phyloP scores from a whole-genome alignment of 805 yeast genomes.

The Ogataea ganodermae region DNA sequence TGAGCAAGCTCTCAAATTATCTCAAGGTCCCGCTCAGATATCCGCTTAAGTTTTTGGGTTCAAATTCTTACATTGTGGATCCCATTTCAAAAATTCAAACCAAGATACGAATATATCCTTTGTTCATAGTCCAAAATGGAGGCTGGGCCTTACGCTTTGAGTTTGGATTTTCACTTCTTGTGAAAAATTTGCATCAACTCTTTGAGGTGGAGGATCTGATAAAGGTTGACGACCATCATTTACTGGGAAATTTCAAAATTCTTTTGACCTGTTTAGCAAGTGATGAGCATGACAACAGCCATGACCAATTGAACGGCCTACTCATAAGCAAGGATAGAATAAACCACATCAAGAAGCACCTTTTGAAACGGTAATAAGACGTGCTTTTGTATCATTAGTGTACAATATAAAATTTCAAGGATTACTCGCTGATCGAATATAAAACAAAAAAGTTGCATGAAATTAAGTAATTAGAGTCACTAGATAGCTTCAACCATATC shows the following conservation, averaged over 20 bases:
- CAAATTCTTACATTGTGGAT: constrained; percentile 49
- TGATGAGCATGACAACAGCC: constrained; percentile 13
- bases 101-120: constrained; percentile 45
- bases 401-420: not conserved
- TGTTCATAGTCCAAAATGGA: constrained; percentile 48
- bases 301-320: constrained; percentile 18
- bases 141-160: constrained; percentile 44
- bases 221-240: constrained; percentile 34
- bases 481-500: constrained; percentile 26
- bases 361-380: constrained; percentile 15
- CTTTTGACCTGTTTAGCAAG: constrained; percentile 34
- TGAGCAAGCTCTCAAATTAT: constrained; percentile 42
- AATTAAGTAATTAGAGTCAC: not conserved
- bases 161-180: constrained; percentile 48
- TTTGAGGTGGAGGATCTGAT: constrained; percentile 34
- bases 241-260: constrained; percentile 38
- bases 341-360: constrained; percentile 27
- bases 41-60: constrained; percentile 50
- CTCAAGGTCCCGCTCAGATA: constrained; percentile 49
- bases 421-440: not conserved
- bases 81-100: constrained; percentile 42
- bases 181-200: constrained; percentile 49
- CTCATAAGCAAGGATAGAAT: constrained; percentile 29
- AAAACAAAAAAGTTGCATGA: not conserved
- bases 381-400: constrained; percentile 1